A percentile compares a stretch with the other conserved stretches of the same genome.
Conservation (phyloP, 805 yeast species). For the Barnettozyma wickerhamii region DNA sequence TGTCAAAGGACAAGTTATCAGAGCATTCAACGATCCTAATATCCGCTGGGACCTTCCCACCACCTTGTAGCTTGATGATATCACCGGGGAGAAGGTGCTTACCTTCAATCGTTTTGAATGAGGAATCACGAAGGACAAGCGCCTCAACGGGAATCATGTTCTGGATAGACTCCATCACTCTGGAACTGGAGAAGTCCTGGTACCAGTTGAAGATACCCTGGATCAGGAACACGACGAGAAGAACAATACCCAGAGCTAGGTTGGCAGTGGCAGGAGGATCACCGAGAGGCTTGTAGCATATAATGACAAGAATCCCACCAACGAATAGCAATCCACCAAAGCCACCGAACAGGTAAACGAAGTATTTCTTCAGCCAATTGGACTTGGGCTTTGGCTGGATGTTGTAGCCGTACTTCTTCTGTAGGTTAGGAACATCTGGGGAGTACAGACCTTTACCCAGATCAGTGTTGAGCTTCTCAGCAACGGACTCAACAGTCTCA, state of each 20-base stretch:
- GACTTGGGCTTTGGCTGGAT: slow-evolving; percentile 36
- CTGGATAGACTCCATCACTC: slow-evolving; percentile 44
- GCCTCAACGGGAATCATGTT: slow-evolving; percentile 38
- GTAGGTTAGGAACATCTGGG: slow-evolving; percentile 6
- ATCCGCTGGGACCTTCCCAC: slow-evolving; percentile 45
- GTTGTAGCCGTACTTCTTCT: slow-evolving; percentile 30
- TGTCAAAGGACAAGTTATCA: slow-evolving; percentile 38
- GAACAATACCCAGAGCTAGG: slow-evolving; percentile 38
- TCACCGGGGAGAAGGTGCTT: slow-evolving; percentile 43
- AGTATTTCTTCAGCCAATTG: slow-evolving; percentile 29
- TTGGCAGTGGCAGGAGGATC: slow-evolving; percentile 42
- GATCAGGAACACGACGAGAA: slow-evolving; percentile 35
- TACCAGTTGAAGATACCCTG: slow-evolving; percentile 42
- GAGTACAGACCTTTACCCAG: slow-evolving; percentile 24
- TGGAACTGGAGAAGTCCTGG: slow-evolving; percentile 44
- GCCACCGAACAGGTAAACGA: slow-evolving; percentile 43
- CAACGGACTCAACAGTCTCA: slow-evolving; percentile 25
- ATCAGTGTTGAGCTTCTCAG: slow-evolving; percentile 22
- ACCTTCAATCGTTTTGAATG: slow-evolving; percentile 26
- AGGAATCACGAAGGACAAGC: slow-evolving; percentile 34
- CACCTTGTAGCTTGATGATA: slow-evolving; percentile 32
- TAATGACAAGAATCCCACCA: slow-evolving; percentile 39
- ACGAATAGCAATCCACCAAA: slow-evolving; percentile 39
- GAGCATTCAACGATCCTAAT: slow-evolving; percentile 33
- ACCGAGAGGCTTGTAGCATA: slow-evolving; percentile 46